A percentile compares a stretch with the other conserved stretches of the same genome.
These are phyloP conservation scores for Nigrospora oryzae DNA, from an alignment of 2,329 filamentous ascomycete species.

Conservation along the genomic window DNA sequence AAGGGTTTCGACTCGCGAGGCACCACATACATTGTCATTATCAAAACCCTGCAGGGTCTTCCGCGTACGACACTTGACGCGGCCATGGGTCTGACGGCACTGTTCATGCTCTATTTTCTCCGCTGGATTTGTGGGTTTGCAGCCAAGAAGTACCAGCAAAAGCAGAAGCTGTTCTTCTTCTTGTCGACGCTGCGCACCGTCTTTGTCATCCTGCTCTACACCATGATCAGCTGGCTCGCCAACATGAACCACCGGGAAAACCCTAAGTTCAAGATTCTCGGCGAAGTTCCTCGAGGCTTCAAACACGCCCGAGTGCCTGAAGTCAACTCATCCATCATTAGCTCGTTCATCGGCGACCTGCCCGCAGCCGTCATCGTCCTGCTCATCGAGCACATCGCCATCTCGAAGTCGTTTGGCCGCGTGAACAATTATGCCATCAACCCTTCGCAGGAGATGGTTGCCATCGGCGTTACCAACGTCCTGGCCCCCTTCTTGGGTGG, in stretches of 20 bases:
- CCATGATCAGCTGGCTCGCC: slow-evolving; percentile 77
- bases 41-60: slow-evolving; percentile 72
- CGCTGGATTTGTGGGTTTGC: slow-evolving; percentile 55
- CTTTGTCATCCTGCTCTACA: slow-evolving; percentile 88
- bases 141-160: slow-evolving; percentile 61
- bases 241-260: slow-evolving; percentile 60
- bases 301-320: slow-evolving; percentile 66
- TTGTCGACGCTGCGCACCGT: slow-evolving; percentile 81
- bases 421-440: slow-evolving; percentile 96
- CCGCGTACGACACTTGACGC: slow-evolving; percentile 65
- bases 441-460: slow-evolving; percentile 91
- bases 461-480: slow-evolving; percentile 84
- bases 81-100: slow-evolving; percentile 77
- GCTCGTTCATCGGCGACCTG: slow-evolving; percentile 60
- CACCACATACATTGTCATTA: slow-evolving; percentile 73
- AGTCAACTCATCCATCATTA: slow-evolving; percentile 59
- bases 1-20: slow-evolving; percentile 65
- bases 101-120: slow-evolving; percentile 69
- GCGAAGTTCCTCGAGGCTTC: slow-evolving; percentile 76
- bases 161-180: slow-evolving; percentile 78
- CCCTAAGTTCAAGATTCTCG: slow-evolving; percentile 67
- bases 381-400: slow-evolving; percentile 92
- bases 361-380: slow-evolving; percentile 89
- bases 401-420: slow-evolving; percentile 92
- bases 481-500: slow-evolving; percentile 86